Conservation (phyloP, 208 protist species). For the Trypanosoma mega region DNA sequence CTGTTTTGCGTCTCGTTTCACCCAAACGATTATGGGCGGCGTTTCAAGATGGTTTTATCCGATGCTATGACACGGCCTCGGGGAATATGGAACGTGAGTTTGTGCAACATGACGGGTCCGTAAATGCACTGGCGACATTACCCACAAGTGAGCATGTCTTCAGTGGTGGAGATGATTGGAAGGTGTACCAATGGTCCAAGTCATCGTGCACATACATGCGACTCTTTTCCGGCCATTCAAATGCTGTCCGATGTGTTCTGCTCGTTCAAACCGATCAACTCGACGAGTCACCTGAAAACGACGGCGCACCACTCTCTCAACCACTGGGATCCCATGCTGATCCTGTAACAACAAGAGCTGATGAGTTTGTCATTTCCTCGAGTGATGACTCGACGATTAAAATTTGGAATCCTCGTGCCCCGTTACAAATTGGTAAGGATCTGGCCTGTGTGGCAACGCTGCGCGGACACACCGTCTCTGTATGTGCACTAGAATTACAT, state of each 20-base stretch:
- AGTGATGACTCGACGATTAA: slow-evolving; percentile 65
- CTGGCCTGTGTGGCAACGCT: slow-evolving; percentile 52
- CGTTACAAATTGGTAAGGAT: slow-evolving; percentile 27
- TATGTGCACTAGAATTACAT: slow-evolving; percentile 38
- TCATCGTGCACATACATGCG: slow-evolving; percentile 51
- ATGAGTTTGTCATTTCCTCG: slow-evolving; percentile 47
- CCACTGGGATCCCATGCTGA: background rate
- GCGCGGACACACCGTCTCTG: slow-evolving; percentile 31
- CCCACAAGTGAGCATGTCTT: slow-evolving; percentile 49
- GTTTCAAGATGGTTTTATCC: slow-evolving; percentile 62
- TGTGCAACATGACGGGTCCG: slow-evolving; percentile 57
- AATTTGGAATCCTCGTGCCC: slow-evolving; percentile 45
- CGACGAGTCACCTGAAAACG: background rate
- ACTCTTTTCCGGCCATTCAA: slow-evolving; percentile 60
- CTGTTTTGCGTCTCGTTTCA: slow-evolving; percentile 14
- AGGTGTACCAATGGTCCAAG: slow-evolving; percentile 67
- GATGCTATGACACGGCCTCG: slow-evolving; percentile 42
- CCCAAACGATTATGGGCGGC: slow-evolving; percentile 51
- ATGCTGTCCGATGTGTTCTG: slow-evolving; percentile 55
- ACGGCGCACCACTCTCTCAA: background rate
- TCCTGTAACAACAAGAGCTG: background rate
- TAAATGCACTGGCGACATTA: slow-evolving; percentile 39
- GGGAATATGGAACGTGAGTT: slow-evolving; percentile 42
- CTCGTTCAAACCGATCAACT: background rate
- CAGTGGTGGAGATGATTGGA: slow-evolving; percentile 67